Evolutionary conservation across 2,329 filamentous ascomycete genomes (phyloP), one percentile per base, ranked within the genome.

Genomic region (Diaporthe sp.): DNA sequence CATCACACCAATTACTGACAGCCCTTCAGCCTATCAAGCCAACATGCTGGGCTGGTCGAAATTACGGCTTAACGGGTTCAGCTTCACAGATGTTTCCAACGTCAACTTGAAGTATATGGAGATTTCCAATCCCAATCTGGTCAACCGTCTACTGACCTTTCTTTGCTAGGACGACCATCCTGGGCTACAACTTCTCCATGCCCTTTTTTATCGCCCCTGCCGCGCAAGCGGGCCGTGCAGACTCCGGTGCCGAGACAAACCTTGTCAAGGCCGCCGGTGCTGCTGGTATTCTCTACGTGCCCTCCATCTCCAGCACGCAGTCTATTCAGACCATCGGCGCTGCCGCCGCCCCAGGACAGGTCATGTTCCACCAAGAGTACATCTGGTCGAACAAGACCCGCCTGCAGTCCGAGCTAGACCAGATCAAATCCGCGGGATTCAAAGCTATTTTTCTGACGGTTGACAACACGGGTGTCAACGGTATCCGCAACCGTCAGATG

Each of bases 1-100:
- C 12, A 19, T 22, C 5, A 34, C 12, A 7, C 3, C 17, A 31
- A 3, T 4, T 7, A 28, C 17, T 65, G 25, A 65, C 39, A 28
- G n/a, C 3, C 3, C 25, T 7, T 22, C 13, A 65, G 60, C 60
- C 22, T 65, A 65, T 31, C 60, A 65, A 31, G 60, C 60, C 39
- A 65, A 65, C 60, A 65, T 65, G 60, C 60, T 65, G n/a, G 60
- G 60, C 15, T 65, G 60, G 60, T 46, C 60, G 17, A 65, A 65
- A 22, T 22, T 65, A 19, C 60, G 60, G 8, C 60, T 65, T 3
- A 65, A 65, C 3, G 25, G 60, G 4, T 46, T 65, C 60, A 65
- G 25, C 39, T 65, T 65, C 60, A 34, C 60, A 7, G 39, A 65
- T 8, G 42, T 65, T 15, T 65, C 60, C 1, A 65, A 65, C 7